A percentile compares a stretch with the other conserved stretches of the same genome.
phyloP scores from a whole-genome alignment of 2,329 filamentous ascomycete species.

The Arthrobotrys megalospora region DNA sequence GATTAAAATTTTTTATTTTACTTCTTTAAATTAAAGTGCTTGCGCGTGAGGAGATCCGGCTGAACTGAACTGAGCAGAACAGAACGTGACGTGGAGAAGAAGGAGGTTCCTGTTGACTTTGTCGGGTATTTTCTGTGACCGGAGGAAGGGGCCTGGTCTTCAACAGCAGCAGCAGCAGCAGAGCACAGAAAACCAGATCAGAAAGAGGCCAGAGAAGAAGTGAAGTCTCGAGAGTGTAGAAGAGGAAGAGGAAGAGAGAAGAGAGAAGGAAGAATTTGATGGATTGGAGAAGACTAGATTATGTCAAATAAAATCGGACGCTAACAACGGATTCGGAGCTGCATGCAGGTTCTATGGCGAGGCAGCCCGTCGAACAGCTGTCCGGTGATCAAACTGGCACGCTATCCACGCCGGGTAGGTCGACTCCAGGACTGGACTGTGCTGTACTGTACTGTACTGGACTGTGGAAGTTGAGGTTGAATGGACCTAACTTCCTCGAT shows the following conservation, averaged over 20 bases:
- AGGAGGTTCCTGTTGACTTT: slow-evolving; percentile 11
- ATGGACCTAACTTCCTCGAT: background rate
- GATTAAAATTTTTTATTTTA: background rate
- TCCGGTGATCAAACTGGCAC: slow-evolving; percentile 54
- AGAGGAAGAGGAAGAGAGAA: slow-evolving; percentile 8
- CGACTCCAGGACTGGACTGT: background rate
- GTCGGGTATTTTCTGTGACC: slow-evolving; percentile 12
- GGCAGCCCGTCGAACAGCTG: slow-evolving; percentile 54
- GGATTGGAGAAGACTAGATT: slow-evolving; percentile 25
- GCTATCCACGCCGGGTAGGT: slow-evolving; percentile 24
- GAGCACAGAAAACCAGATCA: background rate
- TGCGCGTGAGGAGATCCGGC: slow-evolving; percentile 23
- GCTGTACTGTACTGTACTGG: background rate
- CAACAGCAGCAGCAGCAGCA: background rate
- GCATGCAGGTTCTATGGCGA: slow-evolving; percentile 40
- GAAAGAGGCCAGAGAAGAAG: background rate
- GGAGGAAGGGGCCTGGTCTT: slow-evolving; percentile 14
- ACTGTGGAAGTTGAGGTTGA: background rate
- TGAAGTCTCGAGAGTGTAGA: slow-evolving; percentile 15
- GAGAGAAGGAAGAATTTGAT: slow-evolving; percentile 19
- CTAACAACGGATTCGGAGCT: slow-evolving; percentile 45
- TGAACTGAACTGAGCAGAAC: slow-evolving; percentile 1
- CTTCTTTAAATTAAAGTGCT: background rate
- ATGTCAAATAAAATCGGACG: slow-evolving; percentile 49
- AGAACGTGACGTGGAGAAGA: slow-evolving; percentile 33